These are phyloP conservation scores for Vanderwaltozyma verrucispora DNA, from an alignment of 805 yeast species.

Conservation along the genomic window DNA sequence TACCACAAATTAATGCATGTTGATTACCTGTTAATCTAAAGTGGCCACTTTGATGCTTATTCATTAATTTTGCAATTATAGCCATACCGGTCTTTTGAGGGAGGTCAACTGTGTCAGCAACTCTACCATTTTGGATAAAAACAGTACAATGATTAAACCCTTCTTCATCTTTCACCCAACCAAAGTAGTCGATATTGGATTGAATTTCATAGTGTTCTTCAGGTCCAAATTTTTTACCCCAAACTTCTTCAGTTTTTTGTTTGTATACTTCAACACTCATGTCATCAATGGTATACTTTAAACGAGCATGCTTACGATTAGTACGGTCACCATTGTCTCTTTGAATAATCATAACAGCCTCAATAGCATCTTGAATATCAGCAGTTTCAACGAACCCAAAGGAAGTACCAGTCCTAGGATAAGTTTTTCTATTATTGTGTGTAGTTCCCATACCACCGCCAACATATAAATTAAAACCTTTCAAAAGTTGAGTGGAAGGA, in stretches of 20 bases:
- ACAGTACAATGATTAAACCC: slow-evolving; percentile 86
- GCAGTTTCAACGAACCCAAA: slow-evolving; percentile 67
- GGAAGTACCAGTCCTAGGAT: slow-evolving; percentile 87
- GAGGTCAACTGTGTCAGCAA: slow-evolving; percentile 81
- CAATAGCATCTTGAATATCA: slow-evolving; percentile 69
- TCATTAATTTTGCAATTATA: slow-evolving; percentile 63
- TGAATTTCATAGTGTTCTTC: slow-evolving; percentile 67
- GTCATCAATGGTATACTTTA: slow-evolving; percentile 93
- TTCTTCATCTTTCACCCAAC: slow-evolving; percentile 83
- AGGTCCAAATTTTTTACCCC: slow-evolving; percentile 66
- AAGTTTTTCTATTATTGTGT: slow-evolving; percentile 92
- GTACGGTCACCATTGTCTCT: slow-evolving; percentile 91
- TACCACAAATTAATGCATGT: slow-evolving; percentile 68
- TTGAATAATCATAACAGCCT: slow-evolving; percentile 87
- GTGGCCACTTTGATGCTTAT: slow-evolving; percentile 55
- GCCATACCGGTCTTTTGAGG: slow-evolving; percentile 84
- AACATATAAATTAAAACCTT: slow-evolving; percentile 79
- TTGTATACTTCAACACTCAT: slow-evolving; percentile 82
- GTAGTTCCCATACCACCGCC: slow-evolving; percentile 99
- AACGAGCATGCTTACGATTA: slow-evolving; percentile 95
- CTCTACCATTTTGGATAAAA: slow-evolving; percentile 93
- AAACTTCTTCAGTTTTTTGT: slow-evolving; percentile 67
- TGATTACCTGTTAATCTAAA: slow-evolving; percentile 95
- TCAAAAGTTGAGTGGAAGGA: slow-evolving; percentile 43
- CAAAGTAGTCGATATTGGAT: slow-evolving; percentile 83